A percentile compares a stretch with the other conserved stretches of the same genome.
These are phyloP conservation scores for Cucumis melo DNA, from an alignment of 306 rosid species.

Conservation along the genomic window DNA sequence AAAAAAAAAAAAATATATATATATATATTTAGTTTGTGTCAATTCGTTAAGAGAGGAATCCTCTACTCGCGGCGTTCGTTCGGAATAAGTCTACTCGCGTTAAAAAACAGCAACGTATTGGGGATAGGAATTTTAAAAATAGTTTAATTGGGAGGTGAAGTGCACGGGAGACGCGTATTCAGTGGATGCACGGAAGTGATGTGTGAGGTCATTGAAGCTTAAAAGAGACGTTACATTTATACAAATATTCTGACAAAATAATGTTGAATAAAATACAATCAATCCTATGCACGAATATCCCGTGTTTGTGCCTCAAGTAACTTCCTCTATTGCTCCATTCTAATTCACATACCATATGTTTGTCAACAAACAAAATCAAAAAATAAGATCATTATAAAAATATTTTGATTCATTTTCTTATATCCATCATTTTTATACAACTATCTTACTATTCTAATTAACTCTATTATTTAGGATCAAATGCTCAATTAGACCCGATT, in stretches of 20 bases:
- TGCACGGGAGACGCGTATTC: background rate
- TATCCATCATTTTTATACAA: no score
- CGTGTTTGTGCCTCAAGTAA: background rate
- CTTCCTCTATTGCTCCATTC: no score
- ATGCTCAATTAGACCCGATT: no score
- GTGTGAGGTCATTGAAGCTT: background rate
- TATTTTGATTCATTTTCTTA: no score
- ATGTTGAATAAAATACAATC: background rate
- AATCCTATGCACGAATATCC: background rate
- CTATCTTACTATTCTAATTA: no score
- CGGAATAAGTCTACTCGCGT: background rate
- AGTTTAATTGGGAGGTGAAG: background rate
- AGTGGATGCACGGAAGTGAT: background rate
- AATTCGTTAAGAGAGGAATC: background rate
- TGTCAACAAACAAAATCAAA: no score
- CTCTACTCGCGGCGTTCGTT: background rate
- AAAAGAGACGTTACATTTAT: slow-evolving; percentile 7
- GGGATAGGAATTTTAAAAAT: background rate
- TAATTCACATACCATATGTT: no score
- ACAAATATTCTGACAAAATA: background rate
- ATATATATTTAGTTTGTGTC: background rate
- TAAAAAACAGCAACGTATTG: background rate
- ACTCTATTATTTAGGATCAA: no score
- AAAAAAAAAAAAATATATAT: no score
- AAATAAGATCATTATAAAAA: no score